phyloP scores from a whole-genome alignment of 768 basidiomycete genomes.

The Phlebiopsis flavidoalba region DNA sequence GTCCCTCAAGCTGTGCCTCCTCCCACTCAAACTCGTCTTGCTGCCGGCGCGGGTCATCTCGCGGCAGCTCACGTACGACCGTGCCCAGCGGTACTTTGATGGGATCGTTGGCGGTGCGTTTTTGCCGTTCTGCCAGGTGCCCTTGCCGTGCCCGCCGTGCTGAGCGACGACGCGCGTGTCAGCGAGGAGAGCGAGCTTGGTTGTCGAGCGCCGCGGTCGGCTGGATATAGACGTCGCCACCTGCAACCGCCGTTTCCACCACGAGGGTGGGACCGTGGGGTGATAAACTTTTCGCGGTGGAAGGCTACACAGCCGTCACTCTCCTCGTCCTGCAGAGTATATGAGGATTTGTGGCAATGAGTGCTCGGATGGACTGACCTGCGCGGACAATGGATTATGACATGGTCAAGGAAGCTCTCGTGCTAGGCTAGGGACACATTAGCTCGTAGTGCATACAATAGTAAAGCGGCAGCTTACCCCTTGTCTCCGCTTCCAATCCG shows the following conservation, averaged over 20 bases:
- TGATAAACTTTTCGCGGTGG: slow-evolving; percentile 82
- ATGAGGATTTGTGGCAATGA: not conserved
- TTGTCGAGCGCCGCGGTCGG: slow-evolving; percentile 75
- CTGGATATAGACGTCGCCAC: slow-evolving; percentile 81
- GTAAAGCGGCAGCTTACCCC: slow-evolving; percentile 37
- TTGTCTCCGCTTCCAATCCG: slow-evolving; percentile 76
- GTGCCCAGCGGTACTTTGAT: slow-evolving; percentile 89
- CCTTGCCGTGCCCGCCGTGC: slow-evolving; percentile 69
- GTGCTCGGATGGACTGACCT: slow-evolving; percentile 39
- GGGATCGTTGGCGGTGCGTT: slow-evolving; percentile 64
- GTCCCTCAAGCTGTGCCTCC: slow-evolving; percentile 47
- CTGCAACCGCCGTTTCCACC: slow-evolving; percentile 90
- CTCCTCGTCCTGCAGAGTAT: slow-evolving; percentile 65
- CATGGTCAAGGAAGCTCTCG: slow-evolving; percentile 69
- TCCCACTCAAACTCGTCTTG: slow-evolving; percentile 73
- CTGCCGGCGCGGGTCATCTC: slow-evolving; percentile 58
- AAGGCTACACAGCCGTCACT: slow-evolving; percentile 92
- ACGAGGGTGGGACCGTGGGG: slow-evolving; percentile 84
- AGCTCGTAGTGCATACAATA: slow-evolving; percentile 46
- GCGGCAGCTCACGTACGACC: slow-evolving; percentile 70
- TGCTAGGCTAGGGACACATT: not conserved
- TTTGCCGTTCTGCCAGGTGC: slow-evolving; percentile 84
- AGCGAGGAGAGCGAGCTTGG: slow-evolving; percentile 74
- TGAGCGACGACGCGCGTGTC: slow-evolving; percentile 58
- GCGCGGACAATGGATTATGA: slow-evolving; percentile 74